These are phyloP conservation scores for Dendrobium huoshanense DNA, from an alignment of 106 monocot species.

Conservation along the genomic window DNA sequence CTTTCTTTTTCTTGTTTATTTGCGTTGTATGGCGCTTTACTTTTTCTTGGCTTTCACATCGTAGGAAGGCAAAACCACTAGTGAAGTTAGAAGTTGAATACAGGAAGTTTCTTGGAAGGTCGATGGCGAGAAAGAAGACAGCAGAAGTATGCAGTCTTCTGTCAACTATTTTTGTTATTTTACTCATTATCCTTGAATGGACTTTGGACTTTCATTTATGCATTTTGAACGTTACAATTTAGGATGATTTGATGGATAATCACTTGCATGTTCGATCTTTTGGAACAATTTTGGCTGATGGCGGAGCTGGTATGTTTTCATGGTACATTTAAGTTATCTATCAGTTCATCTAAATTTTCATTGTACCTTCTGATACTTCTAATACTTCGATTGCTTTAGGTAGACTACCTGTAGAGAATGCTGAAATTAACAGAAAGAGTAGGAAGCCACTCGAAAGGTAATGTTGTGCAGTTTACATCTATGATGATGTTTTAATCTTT, in stretches of 20 bases:
- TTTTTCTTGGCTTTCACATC: background rate
- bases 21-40: background rate
- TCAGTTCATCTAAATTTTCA: background rate
- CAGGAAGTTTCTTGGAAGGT: constrained; percentile 56
- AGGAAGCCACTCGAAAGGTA: constrained; percentile 37
- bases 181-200: background rate
- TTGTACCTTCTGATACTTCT: background rate
- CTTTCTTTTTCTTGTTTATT: background rate
- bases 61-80: constrained; percentile 63
- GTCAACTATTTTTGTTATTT: background rate
- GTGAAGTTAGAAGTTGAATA: constrained; percentile 65
- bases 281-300: constrained; percentile 53
- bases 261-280: constrained; percentile 51
- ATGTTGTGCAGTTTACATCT: background rate
- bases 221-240: constrained; percentile 1
- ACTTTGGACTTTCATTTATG: background rate
- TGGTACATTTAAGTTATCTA: background rate
- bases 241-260: constrained; percentile 41
- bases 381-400: constrained; percentile 19
- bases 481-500: background rate
- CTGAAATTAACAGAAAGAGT: constrained; percentile 19
- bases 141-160: constrained; percentile 34
- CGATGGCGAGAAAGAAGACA: constrained; percentile 27
- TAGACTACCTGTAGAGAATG: constrained; percentile 20
- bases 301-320: constrained; percentile 25